Base-by-base conservation (phyloP, 2,329 filamentous ascomycete genomes). In the Penicillium hesseltinei region DNA sequence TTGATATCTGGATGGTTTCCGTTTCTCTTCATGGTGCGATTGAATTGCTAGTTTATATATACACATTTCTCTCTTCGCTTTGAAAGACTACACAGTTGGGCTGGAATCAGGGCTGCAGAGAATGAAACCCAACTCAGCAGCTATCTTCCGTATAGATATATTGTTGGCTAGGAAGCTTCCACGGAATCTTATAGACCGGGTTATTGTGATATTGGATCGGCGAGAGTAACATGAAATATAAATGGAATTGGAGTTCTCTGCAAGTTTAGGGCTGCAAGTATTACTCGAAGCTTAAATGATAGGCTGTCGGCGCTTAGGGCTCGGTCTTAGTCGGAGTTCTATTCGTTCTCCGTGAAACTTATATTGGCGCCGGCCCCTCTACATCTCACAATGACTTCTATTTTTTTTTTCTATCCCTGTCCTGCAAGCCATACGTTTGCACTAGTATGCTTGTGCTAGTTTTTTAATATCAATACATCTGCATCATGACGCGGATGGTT, bases 351-450 rank as follows among this genome's bases (percentile, higher is more conserved):
- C 17, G 17, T 51, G 47, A 44, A 40, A 40, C 19, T 45, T 21
- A 40, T 56, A 38, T 56, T 52, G 42, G 48, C 54, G 49, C 54
- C 42, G 4, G 42, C 54, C 54, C 48, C 47, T 19, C 29, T 38
- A 4, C 15, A 13, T 5, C 23, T 11, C 45, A 5, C 21, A 10
- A 25, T 10, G 21, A 6, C 15, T 38, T 13, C 11, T n/a, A 10
- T 21, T 17, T n/a, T 11, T 31, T 31, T 31, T 19, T 11, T 10
- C 13, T 19, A n/a, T 10, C 19, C n/a, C 7, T 31, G 25, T 35
- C 49, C 19, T 23, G 21, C 25, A 39, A 21, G n/a, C 38, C 51
- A 35, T 54, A 4, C 8, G 35, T 31, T 5, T 23, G 29, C 44
- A 17, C 44, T 33, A 17, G 15, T 23, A 46, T 5, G 11, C 8